These are phyloP conservation scores for Moricandia arvensis DNA, from an alignment of 345 rosid species.

Conservation along the genomic window DNA sequence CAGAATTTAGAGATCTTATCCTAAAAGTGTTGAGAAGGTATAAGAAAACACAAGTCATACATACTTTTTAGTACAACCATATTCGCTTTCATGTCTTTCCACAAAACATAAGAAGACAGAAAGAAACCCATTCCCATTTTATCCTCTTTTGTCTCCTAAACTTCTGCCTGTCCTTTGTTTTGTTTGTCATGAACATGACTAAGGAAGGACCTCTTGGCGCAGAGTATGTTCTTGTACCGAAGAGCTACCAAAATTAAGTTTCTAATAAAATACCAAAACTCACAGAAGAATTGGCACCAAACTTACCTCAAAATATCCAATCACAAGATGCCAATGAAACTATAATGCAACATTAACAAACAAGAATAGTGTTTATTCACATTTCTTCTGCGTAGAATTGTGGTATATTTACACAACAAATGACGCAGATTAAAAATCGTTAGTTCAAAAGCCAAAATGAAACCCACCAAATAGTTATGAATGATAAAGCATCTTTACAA, in stretches of 20 bases:
- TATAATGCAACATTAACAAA: neutral
- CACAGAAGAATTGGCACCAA: neutral
- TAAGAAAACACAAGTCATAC: neutral
- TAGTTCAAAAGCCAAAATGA: no score
- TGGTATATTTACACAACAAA: neutral
- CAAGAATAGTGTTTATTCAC: neutral
- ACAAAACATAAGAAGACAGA: neutral
- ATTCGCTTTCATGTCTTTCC: neutral
- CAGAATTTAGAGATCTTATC: neutral
- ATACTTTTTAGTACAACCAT: slow-evolving; percentile 3
- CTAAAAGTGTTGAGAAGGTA: slow-evolving; percentile 9
- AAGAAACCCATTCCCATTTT: neutral
- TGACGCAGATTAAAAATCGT: neutral
- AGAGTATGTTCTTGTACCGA: slow-evolving; percentile 6
- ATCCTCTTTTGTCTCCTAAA: neutral
- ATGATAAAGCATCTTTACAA: neutral
- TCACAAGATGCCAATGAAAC: neutral
- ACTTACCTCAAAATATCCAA: slow-evolving; percentile 1
- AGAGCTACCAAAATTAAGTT: neutral
- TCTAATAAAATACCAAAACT: neutral
- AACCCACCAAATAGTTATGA: no score
- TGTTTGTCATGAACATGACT: slow-evolving; percentile 14
- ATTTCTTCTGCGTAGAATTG: neutral
- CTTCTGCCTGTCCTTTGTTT: slow-evolving; percentile 16
- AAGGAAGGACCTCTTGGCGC: neutral